Evolutionary conservation across 495 filamentous ascomycete genomes (phyloP).

Genomic region (Aspergillus funiculosus): DNA sequence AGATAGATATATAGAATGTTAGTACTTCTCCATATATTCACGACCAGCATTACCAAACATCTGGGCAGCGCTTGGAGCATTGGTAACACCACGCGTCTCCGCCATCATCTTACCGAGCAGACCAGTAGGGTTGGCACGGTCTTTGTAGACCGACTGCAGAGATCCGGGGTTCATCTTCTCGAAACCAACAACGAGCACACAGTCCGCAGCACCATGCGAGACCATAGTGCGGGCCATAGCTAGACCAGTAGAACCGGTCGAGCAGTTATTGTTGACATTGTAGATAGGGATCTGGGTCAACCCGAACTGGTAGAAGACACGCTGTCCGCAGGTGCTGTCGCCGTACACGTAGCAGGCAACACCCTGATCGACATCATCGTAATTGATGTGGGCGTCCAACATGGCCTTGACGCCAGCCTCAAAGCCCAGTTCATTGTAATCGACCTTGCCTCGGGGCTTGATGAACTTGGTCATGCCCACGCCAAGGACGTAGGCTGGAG

Average conservation of each 20-base stretch:
- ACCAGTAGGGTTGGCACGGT: conserved; percentile 69
- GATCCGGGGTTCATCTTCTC: conserved; percentile 97
- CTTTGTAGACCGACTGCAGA: conserved; percentile 72
- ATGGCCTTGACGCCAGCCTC: conserved; percentile 95
- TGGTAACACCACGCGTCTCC: conserved; percentile 69
- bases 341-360: conserved; percentile 98
- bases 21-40: conserved; percentile 96
- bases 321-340: conserved; percentile 90
- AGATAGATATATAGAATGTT: too few relatives aligned
- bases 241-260: conserved; percentile 83
- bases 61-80: conserved; percentile 80
- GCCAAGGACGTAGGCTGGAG: conserved; percentile 80
- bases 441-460: conserved; percentile 85
- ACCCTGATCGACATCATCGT: conserved; percentile 92
- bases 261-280: conserved; percentile 99
- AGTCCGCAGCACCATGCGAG: conserved; percentile 71
- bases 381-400: conserved; percentile 90
- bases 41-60: conserved; percentile 92
- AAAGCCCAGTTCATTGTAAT: conserved; percentile 69
- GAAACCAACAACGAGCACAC: conserved; percentile 86
- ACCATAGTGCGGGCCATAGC: conserved; percentile 80
- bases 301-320: conserved; percentile 98
- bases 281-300: conserved; percentile 94
- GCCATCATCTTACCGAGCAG: conserved; percentile 73
- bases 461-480: conserved; percentile 99